Conservation (phyloP, 768 basidiomycete genomes). For the Tylopilus subfusipes region DNA sequence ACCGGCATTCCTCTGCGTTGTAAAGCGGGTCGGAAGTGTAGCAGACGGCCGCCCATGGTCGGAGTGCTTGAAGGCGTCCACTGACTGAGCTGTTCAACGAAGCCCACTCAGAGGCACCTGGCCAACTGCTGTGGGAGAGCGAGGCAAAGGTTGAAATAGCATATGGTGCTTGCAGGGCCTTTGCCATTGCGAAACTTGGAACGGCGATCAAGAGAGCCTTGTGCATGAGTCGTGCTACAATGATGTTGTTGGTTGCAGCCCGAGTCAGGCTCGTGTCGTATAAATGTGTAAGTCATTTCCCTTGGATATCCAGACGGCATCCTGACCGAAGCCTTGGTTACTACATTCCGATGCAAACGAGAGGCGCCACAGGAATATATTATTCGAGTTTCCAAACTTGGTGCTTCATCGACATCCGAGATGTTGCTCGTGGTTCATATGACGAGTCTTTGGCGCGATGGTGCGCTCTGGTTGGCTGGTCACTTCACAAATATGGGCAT, state of each 20-base stretch:
- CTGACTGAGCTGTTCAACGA: slow-evolving; percentile 12
- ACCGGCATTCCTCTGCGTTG: slow-evolving; percentile 11
- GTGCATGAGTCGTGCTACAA: background rate
- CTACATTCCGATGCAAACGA: no score
- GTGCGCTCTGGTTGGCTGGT: no score
- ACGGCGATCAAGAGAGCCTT: background rate
- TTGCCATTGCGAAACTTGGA: background rate
- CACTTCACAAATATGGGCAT: no score
- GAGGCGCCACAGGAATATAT: no score
- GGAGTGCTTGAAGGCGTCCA: slow-evolving; percentile 17
- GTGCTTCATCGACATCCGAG: no score
- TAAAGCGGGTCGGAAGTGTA: slow-evolving; percentile 20
- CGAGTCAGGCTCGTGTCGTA: no score
- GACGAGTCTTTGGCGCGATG: no score
- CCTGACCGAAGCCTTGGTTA: no score
- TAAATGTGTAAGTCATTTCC: no score
- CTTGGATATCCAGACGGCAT: background rate
- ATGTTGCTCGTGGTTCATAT: no score
- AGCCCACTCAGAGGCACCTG: slow-evolving; percentile 4
- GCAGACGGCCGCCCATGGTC: slow-evolving; percentile 23
- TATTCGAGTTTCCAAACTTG: no score
- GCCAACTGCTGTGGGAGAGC: slow-evolving; percentile 9
- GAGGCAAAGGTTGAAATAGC: slow-evolving; percentile 2
- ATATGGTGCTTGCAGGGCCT: slow-evolving; percentile 5
- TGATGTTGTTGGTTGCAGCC: no score